These are phyloP conservation scores for Hymenoscyphus linearis DNA, from an alignment of 2,329 filamentous ascomycete species.

Conservation along the genomic window DNA sequence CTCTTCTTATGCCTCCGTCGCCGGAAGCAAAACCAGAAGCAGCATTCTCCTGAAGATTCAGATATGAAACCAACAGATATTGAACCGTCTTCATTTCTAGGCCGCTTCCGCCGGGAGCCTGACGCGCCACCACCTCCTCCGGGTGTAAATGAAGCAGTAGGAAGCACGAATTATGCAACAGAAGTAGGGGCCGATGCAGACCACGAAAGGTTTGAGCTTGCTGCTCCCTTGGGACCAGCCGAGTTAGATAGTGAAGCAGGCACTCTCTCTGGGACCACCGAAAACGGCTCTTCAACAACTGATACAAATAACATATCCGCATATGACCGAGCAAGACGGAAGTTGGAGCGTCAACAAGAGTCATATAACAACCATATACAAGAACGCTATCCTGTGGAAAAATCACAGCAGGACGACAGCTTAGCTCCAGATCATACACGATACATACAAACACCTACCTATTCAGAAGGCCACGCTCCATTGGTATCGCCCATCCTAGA, in stretches of 20 bases:
- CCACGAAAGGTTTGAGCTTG: conserved; percentile 25
- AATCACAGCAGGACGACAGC: conserved; percentile 25
- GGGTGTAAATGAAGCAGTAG: conserved; percentile 46
- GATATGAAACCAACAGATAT: conserved; percentile 13
- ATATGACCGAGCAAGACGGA: conserved; percentile 47
- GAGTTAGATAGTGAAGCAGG: conserved; percentile 27
- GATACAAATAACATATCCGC: conserved; percentile 38
- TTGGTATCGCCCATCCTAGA: conserved; percentile 18
- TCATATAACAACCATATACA: conserved; percentile 34
- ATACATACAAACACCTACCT: conserved; percentile 25
- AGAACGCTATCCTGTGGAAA: conserved; percentile 32
- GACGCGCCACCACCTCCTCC: conserved; percentile 29
- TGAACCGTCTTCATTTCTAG: conserved; percentile 43
- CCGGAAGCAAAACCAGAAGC: conserved; percentile 23
- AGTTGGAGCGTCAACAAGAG: conserved; percentile 46
- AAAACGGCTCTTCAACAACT: conserved; percentile 17
- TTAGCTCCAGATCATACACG: conserved; percentile 31
- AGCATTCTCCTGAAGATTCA: neutral
- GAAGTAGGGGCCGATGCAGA: conserved; percentile 25
- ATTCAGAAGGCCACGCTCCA: conserved; percentile 15
- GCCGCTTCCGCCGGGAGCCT: conserved; percentile 38
- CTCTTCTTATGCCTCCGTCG: conserved; percentile 17
- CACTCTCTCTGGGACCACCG: conserved; percentile 21
- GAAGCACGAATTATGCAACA: conserved; percentile 44
- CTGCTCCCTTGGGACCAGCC: conserved; percentile 22